phyloP scores from a whole-genome alignment of 78 protist genomes.

The Andalucia godoyi region DNA sequence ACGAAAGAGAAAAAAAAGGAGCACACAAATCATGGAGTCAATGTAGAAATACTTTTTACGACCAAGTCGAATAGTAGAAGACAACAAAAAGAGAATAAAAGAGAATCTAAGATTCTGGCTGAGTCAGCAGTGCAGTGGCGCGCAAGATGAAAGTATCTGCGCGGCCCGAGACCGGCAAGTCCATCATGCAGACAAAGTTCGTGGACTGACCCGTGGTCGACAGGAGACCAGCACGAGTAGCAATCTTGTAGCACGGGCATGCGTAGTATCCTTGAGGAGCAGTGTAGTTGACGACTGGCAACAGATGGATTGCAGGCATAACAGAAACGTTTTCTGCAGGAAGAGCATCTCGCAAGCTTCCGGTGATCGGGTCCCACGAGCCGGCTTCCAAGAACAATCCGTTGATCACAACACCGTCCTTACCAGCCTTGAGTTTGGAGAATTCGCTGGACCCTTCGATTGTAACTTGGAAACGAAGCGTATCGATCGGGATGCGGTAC shows the following conservation, averaged over 20 bases:
- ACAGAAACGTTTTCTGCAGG: conserved; percentile 5
- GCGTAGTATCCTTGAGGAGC: not conserved
- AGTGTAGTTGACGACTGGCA: conserved; percentile 2
- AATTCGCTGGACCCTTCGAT: not conserved
- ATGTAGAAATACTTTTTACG: no score
- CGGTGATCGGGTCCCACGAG: not conserved
- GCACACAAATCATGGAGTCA: no score
- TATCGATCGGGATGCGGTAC: conserved; percentile 11
- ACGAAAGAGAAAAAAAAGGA: no score
- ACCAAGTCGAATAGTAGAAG: no score
- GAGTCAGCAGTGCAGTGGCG: no score
- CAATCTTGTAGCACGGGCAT: conserved; percentile 69
- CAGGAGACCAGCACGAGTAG: conserved; percentile 47
- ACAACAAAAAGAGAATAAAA: no score
- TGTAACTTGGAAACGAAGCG: not conserved
- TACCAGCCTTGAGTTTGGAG: not conserved
- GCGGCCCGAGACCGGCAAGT: conserved; percentile 23
- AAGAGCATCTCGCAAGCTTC: not conserved
- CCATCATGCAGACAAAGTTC: conserved; percentile 43
- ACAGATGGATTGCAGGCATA: conserved; percentile 23
- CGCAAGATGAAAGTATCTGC: no score
- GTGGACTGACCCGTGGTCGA: conserved; percentile 77
- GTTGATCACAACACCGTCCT: conserved; percentile 30
- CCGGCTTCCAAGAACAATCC: conserved; percentile 55
- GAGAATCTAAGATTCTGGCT: no score